These are phyloP conservation scores for Verticillium dahliae DNA, from an alignment of 2,329 filamentous ascomycete species.

Conservation along the genomic window DNA sequence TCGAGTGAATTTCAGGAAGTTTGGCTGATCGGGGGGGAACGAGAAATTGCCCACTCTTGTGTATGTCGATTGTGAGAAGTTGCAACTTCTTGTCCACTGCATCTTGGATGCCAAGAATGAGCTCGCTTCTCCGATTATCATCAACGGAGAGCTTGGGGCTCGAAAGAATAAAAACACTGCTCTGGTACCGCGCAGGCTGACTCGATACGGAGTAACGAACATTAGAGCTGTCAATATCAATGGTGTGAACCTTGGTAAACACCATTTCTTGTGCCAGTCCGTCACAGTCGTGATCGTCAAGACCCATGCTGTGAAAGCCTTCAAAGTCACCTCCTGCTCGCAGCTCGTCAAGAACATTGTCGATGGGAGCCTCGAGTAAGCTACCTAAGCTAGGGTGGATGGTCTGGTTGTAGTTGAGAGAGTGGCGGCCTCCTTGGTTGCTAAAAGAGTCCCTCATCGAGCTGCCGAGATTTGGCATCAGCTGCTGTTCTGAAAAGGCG, in stretches of 20 bases:
- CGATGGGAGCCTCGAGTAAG: slow-evolving; percentile 61
- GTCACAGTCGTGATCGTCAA: slow-evolving; percentile 66
- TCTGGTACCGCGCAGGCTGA: slow-evolving; percentile 45
- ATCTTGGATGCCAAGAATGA: slow-evolving; percentile 66
- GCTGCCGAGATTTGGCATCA: slow-evolving; percentile 30
- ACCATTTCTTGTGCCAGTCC: slow-evolving; percentile 67
- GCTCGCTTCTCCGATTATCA: slow-evolving; percentile 43
- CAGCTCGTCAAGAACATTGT: slow-evolving; percentile 63
- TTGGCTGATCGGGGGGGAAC: slow-evolving; percentile 13
- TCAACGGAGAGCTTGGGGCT: slow-evolving; percentile 51
- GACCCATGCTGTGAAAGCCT: slow-evolving; percentile 64
- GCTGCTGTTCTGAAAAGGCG: slow-evolving; percentile 65
- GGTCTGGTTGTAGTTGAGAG: slow-evolving; percentile 36
- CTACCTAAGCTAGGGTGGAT: slow-evolving; percentile 50
- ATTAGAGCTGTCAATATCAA: slow-evolving; percentile 55
- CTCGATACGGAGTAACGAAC: slow-evolving; percentile 52
- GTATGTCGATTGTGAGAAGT: slow-evolving; percentile 55
- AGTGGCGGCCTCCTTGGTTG: slow-evolving; percentile 48
- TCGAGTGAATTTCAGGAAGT: slow-evolving; percentile 12
- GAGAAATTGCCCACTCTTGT: slow-evolving; percentile 8
- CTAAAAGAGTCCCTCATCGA: slow-evolving; percentile 70
- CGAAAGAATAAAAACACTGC: slow-evolving; percentile 61
- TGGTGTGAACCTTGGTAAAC: slow-evolving; percentile 63
- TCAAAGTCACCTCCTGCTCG: slow-evolving; percentile 57
- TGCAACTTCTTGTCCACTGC: slow-evolving; percentile 60